Evolutionary conservation across 441 rosid genomes (phyloP).

Genomic region (Corymbia calophylla): DNA sequence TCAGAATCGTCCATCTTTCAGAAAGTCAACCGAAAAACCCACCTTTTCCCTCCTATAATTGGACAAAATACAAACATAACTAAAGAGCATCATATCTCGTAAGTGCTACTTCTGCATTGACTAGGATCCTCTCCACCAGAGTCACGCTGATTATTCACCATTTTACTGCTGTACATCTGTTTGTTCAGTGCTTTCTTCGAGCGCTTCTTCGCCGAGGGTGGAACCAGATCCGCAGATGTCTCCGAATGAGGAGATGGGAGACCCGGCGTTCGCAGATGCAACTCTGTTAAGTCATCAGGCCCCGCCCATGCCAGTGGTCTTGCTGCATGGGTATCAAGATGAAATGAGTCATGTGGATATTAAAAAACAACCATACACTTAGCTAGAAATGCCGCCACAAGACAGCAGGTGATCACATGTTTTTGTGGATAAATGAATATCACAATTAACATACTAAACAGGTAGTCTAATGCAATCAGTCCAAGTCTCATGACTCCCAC

Average conservation of each 20-base stretch:
- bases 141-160: neutral
- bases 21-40: neutral
- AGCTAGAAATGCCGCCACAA: neutral
- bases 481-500: neutral
- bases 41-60: neutral
- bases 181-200: conserved; percentile 9
- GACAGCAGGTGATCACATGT: neutral
- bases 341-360: neutral
- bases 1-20: neutral
- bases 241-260: conserved; percentile 17
- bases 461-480: neutral
- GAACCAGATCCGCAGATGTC: conserved; percentile 6
- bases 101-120: conserved; percentile 7
- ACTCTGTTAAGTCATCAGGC: conserved; percentile 28
- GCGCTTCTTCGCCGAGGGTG: conserved; percentile 21
- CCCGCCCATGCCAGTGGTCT: conserved; percentile 47
- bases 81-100: conserved; percentile 2
- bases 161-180: conserved; percentile 8
- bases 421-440: neutral
- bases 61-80: neutral
- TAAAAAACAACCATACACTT: neutral
- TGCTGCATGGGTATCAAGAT: conserved; percentile 17
- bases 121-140: conserved; percentile 5
- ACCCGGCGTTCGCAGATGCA: conserved; percentile 36
- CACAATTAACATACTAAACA: neutral